Evolutionary conservation across 352 stramenopile species (phyloP).

Genomic region (Phytopythium helicoides): DNA sequence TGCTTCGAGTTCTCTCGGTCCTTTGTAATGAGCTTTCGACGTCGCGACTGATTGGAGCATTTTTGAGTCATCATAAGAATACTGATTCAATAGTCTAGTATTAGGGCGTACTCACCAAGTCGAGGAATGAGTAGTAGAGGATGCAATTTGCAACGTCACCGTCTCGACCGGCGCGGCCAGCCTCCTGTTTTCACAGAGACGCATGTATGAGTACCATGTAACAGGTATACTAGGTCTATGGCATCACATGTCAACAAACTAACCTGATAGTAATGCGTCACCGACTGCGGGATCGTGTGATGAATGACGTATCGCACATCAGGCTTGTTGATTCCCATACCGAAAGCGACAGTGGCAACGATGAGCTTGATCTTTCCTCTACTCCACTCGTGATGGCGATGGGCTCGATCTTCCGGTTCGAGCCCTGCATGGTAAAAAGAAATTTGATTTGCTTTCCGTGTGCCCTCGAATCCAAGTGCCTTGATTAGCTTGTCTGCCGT

Average conservation of each 20-base stretch:
- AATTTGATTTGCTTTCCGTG: constrained; percentile 62
- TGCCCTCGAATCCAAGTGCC: constrained; percentile 69
- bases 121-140: constrained; percentile 84
- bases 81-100: not conserved
- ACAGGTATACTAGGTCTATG: too few species aligned
- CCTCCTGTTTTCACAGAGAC: constrained; percentile 46
- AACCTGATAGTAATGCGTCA: constrained; percentile 91
- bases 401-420: constrained; percentile 71
- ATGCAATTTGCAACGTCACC: constrained; percentile 83
- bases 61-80: not conserved
- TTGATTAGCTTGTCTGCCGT: constrained; percentile 80
- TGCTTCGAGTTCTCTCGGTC: constrained; percentile 78
- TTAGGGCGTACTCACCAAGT: constrained; percentile 44
- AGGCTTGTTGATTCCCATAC: constrained; percentile 90
- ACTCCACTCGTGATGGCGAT: constrained; percentile 83
- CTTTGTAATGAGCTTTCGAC: constrained; percentile 77
- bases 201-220: not conserved
- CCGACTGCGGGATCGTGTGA: constrained; percentile 84
- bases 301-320: constrained; percentile 90
- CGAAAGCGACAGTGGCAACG: constrained; percentile 85
- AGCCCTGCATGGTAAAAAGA: constrained; percentile 84
- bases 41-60: constrained; percentile 33
- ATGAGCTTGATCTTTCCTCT: constrained; percentile 90
- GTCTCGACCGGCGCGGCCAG: constrained; percentile 78
- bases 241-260: not conserved